phyloP scores from a whole-genome alignment of 768 basidiomycete species.

The Coprinopsis sp. region DNA sequence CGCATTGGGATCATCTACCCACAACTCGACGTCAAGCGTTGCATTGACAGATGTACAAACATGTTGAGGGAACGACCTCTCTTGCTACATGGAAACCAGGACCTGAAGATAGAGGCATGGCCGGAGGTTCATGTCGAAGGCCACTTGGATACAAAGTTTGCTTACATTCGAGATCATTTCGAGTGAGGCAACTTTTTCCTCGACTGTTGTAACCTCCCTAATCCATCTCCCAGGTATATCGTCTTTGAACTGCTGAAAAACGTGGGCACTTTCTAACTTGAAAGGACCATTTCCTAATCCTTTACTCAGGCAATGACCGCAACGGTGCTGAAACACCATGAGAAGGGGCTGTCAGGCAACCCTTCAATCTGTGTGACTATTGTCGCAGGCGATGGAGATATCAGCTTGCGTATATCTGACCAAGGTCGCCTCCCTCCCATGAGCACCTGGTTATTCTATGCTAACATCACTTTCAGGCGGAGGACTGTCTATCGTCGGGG shows the following conservation, averaged over 20 bases:
- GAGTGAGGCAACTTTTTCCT: slow-evolving; percentile 47
- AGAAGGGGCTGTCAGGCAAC: slow-evolving; percentile 25
- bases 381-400: slow-evolving; percentile 64
- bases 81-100: slow-evolving; percentile 29
- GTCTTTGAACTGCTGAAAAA: slow-evolving; percentile 89
- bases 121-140: slow-evolving; percentile 73
- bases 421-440: slow-evolving; percentile 49
- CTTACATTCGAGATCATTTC: slow-evolving; percentile 84
- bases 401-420: slow-evolving; percentile 86
- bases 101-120: slow-evolving; percentile 36
- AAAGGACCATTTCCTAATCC: slow-evolving; percentile 2
- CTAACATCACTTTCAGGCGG: slow-evolving; percentile 46
- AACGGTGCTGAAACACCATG: slow-evolving; percentile 48
- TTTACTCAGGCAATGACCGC: slow-evolving; percentile 63
- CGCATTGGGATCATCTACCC: slow-evolving; percentile 87
- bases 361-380: slow-evolving; percentile 76
- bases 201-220: slow-evolving; percentile 1
- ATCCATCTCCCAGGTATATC: slow-evolving; percentile 56
- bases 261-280: slow-evolving; percentile 36
- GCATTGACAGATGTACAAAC: slow-evolving; percentile 63
- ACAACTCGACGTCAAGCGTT: slow-evolving; percentile 59
- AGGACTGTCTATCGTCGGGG: slow-evolving; percentile 51
- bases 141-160: slow-evolving; percentile 61
- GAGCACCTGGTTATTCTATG: slow-evolving; percentile 9
- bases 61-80: slow-evolving; percentile 49